These are phyloP conservation scores for Sedum album DNA, from an alignment of 164 flowering plant genomes.

Conservation along the genomic window DNA sequence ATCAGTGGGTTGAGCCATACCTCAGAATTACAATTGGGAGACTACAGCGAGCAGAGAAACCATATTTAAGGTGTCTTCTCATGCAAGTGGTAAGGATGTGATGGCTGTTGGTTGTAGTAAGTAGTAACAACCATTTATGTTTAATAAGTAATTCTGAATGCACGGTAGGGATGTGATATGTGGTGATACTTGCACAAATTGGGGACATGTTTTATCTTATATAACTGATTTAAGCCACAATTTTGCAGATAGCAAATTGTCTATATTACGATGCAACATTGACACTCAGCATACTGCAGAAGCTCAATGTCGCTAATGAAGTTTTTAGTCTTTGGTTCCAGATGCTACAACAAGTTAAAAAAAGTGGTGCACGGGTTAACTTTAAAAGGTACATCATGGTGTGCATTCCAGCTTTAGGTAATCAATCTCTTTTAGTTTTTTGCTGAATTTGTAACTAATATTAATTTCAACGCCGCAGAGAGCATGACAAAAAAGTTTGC, in stretches of 20 bases:
- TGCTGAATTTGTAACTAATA: neutral
- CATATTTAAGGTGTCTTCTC: constrained; percentile 79
- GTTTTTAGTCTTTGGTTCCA: constrained; percentile 85
- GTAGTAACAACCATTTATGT: neutral
- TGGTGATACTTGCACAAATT: neutral
- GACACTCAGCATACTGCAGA: constrained; percentile 67
- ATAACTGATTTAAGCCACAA: neutral
- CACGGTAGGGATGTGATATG: neutral
- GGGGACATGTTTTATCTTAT: neutral
- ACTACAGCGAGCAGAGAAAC: constrained; percentile 59
- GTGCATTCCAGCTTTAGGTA: neutral
- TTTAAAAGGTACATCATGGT: constrained; percentile 56
- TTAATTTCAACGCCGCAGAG: constrained; percentile 33
- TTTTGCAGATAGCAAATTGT: constrained; percentile 76
- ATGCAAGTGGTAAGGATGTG: constrained; percentile 77
- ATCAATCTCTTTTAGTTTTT: neutral
- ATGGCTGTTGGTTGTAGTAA: neutral
- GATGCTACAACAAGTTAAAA: constrained; percentile 82
- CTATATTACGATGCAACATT: constrained; percentile 76
- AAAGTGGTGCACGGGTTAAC: constrained; percentile 68
- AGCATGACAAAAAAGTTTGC: constrained; percentile 95
- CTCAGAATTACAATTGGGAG: constrained; percentile 73
- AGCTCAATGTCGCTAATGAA: constrained; percentile 78
- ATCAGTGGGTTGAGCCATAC: constrained; percentile 97
- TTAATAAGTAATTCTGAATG: too few relatives aligned